phyloP scores from a whole-genome alignment of 768 basidiomycete species.

The Macrolepiota fuliginosa region DNA sequence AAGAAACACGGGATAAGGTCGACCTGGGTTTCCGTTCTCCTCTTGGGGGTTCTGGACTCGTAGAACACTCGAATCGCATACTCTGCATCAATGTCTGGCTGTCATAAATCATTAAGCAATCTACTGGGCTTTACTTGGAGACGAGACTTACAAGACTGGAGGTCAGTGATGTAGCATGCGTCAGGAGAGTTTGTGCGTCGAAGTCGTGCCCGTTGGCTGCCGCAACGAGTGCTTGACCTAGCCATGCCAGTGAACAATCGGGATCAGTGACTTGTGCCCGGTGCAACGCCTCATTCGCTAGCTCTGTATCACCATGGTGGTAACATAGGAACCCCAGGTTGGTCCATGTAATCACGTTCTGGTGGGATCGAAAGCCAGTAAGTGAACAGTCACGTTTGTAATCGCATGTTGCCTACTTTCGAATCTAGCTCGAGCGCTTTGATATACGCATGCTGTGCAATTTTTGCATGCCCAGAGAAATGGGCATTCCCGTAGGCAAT shows the following conservation, averaged over 20 bases:
- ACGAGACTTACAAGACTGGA: constrained; percentile 50
- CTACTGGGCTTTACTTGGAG: not conserved
- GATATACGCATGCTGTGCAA: constrained; percentile 91
- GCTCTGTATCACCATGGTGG: constrained; percentile 69
- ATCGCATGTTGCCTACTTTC: constrained; percentile 44
- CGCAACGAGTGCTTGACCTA: constrained; percentile 82
- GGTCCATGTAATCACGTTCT: constrained; percentile 77
- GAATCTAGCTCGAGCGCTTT: constrained; percentile 82
- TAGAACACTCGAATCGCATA: constrained; percentile 63
- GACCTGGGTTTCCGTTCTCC: constrained; percentile 28
- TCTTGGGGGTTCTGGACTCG: constrained; percentile 16
- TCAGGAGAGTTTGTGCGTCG: constrained; percentile 68
- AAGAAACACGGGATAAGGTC: constrained; percentile 77
- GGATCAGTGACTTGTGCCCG: constrained; percentile 91
- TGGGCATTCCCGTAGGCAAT: constrained; percentile 73
- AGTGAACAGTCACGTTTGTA: constrained; percentile 1
- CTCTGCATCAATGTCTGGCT: constrained; percentile 84
- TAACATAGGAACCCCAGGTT: constrained; percentile 88
- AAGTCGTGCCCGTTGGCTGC: constrained; percentile 50
- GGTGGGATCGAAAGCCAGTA: constrained; percentile 25
- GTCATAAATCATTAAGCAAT: constrained; percentile 9
- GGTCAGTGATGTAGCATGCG: constrained; percentile 66
- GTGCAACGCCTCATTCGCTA: constrained; percentile 84
- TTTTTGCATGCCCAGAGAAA: constrained; percentile 62
- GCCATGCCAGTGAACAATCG: constrained; percentile 85